Evolutionary conservation across 345 rosid genomes (phyloP), one percentile per base, ranked within the genome.

Genomic region (Brassica carinata): DNA sequence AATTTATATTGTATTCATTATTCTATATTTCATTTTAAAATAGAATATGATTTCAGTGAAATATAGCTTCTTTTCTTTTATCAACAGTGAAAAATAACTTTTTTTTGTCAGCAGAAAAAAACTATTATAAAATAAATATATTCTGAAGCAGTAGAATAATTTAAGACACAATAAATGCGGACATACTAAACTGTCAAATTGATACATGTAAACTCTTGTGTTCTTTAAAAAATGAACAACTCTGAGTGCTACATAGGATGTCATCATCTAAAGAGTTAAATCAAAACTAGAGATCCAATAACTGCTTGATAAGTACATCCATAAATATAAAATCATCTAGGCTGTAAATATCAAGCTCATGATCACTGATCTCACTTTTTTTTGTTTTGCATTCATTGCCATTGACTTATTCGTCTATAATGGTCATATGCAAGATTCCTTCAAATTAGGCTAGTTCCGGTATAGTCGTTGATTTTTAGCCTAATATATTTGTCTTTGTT

Each of bases 381-480:
- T 31, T 33, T 11, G 14, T 11, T 23, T 23, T 11, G 23, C 63
- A 59, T 26, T 51, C 45, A 65, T 13, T 18, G 34, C 17, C 58
- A 65, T 75, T 55, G 58, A 67, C 67, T 36, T 34, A n/a, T 67
- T 26, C 27, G 15, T 51, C 15, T 11, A 8, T 4, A 31, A 6
- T 38, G 23, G 30, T 40, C 31, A 5, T 7, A 29, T 38, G 67
- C 48, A 43, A 51, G 26, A 43, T 70, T 62, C 64, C 63, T 61
- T 77, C 75, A 61, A 69, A 69, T 70, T 70, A 70, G 70, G 64
- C 75, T 70, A 77, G 55, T 70, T 48, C 31, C 53, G n/a, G 23
- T 45, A 45, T 18, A 57, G 64, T 77, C 36, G 36, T 62, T 45
- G 64, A 18, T 43, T 77, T 5, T 61, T 8, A 70, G 36, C 70